Base-by-base conservation (phyloP, 2,329 filamentous ascomycete species). In the Blumeria graminis region DNA sequence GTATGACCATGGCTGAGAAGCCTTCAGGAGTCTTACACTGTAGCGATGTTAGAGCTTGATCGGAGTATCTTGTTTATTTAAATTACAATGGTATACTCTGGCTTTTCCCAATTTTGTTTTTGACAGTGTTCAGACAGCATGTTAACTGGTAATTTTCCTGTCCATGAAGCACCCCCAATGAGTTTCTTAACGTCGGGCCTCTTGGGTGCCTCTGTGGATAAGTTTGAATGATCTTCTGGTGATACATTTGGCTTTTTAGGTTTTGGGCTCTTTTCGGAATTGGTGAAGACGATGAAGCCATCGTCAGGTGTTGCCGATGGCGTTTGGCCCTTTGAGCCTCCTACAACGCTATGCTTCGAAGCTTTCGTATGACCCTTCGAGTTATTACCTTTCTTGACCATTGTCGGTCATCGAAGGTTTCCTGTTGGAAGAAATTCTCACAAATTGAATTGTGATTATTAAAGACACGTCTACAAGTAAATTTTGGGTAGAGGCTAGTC, bases 151-250 rank as follows among this genome's bases (percentile, higher is more conserved):
- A 98, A 72, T 68, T 98, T 98, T 43, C 92, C 92, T 0, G 92
- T 98, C 92, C 92, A 98, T 62, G 88, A 95, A 58, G 87, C 80
- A 53, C 92, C 92, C 45, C 88, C 92, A 65, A 98, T 94, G 61
- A 98, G 72, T 63, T 93, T 86, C 68, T 83, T 82, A 48, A 76
- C 76, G 1, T 80, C 81, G 13, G 77, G 79, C 62, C 80, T 55
- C 56, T 66, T 64, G 10, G 65, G 62, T 2, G 63, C 62, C 56
- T 68, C 66, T 33, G 60, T 38, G 48, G 65, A 55, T 14, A 57
- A 64, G 16, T 62, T 64, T 57, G 62, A 61, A 14, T 58, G 58
- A 22, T 58, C 60, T 16, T 60, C 57, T 38, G 59, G 45, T 54
- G 34, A 57, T 18, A 46, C 48, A 51, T 48, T 56, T 11, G 60